These are phyloP conservation scores for Blastomyces silverae DNA, from an alignment of 2,329 filamentous ascomycete genomes.

Conservation along the genomic window DNA sequence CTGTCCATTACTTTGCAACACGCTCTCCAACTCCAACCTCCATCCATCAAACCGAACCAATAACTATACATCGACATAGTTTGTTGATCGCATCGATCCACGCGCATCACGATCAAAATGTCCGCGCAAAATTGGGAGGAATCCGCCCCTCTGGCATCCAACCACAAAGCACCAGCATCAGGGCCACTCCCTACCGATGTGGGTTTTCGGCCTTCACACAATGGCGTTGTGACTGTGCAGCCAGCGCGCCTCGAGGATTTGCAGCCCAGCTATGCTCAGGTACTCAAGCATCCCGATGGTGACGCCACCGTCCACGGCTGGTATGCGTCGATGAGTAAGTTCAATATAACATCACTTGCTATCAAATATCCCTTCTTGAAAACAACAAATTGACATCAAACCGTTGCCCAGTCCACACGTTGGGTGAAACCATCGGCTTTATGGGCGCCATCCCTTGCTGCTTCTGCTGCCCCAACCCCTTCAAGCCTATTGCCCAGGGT, in stretches of 20 bases:
- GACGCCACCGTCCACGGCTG: constrained; percentile 70
- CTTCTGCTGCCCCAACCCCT: constrained; percentile 87
- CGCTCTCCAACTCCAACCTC: too few species aligned
- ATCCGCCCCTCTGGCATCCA: not conserved
- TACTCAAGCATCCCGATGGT: constrained; percentile 53
- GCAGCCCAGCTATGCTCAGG: constrained; percentile 70
- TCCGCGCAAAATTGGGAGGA: not conserved
- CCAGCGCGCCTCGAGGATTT: constrained; percentile 77
- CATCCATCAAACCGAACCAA: not conserved
- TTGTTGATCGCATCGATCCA: not conserved
- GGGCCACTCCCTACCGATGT: constrained; percentile 15
- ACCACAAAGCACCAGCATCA: constrained; percentile 13
- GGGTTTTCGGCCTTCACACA: constrained; percentile 46
- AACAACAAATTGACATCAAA: constrained; percentile 15
- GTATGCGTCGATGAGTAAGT: constrained; percentile 80
- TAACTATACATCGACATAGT: not conserved
- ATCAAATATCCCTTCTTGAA: not conserved
- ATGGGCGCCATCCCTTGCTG: constrained; percentile 87
- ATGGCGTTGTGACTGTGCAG: constrained; percentile 60
- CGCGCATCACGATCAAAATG: constrained; percentile 3
- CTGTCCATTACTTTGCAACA: too few species aligned
- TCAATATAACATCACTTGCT: not conserved
- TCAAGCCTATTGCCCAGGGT: constrained; percentile 84
- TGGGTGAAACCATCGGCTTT: constrained; percentile 69
- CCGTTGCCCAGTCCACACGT: constrained; percentile 51